Evolutionary conservation across 116 monocot genomes (phyloP), one percentile per base, ranked within the genome.

Genomic region (Trichopus zeylanicus): DNA sequence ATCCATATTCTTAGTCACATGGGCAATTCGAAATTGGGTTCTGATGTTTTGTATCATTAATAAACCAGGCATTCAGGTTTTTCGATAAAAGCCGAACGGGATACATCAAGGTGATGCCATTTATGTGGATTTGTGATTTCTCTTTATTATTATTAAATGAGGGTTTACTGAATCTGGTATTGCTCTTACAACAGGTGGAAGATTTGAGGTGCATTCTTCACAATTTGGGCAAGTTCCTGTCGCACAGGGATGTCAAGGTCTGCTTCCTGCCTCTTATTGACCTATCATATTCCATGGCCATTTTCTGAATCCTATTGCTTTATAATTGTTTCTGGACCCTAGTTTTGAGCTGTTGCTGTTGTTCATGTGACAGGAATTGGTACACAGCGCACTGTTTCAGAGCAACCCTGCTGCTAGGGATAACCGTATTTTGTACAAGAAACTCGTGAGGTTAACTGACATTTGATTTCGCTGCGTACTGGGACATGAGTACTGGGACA

Each of bases 171-270:
- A 0, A 49, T 0, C 19, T 1, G 6, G 22, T 49, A 7, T 49
- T 20, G 18, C 34, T 60, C 26, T 24, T 28, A 8, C 64, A 67
- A 35, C 72, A 92, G 99, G 88, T 92, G 30, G 92, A 99, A 29
- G 99, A 99, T 68, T 55, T 99, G 65, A 82, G 92, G 73, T 83
- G 81, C 31, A 74, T 99, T 51, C 73, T 99, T 48, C 92, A 92
- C 69, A 86, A 83, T 59, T 64, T 99, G 55, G 99, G 99, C 49
- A 88, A 83, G 67, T 92, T 86, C 59, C 66, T 89, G 23, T 76
- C 89, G 16, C 73, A 92, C 30, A 73, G 86, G 47, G 88, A 92
- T 70, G 86, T 99, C 48, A 99, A 92, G 88, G 92, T 92, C 20
- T 52, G 71, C n/a, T 29, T 57, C 16, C 20, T 69, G 53, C 9